phyloP scores from a whole-genome alignment of 805 yeast species.

The Teunomyces funiuensis region DNA sequence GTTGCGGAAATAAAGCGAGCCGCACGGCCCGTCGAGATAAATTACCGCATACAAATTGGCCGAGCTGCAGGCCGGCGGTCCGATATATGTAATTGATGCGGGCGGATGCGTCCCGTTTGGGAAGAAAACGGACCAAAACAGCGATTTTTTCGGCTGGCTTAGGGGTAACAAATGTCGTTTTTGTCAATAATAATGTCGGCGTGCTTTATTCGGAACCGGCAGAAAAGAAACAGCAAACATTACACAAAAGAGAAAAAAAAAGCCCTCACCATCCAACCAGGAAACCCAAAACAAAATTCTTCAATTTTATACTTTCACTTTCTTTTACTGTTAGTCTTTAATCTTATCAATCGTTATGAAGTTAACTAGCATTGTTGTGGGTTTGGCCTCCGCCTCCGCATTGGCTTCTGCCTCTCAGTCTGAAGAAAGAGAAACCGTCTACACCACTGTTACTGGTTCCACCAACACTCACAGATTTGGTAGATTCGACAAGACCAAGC shows the following conservation, averaged over 20 bases:
- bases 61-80: not conserved
- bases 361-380: constrained; percentile 41
- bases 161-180: constrained; percentile 1
- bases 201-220: not conserved
- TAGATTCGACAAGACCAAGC: constrained; percentile 51
- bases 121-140: constrained; percentile 1
- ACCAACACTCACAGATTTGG: constrained; percentile 53
- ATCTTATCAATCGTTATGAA: constrained; percentile 32
- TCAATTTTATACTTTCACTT: not conserved
- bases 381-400: constrained; percentile 38
- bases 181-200: constrained; percentile 1
- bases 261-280: constrained; percentile 4
- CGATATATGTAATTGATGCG: not conserved
- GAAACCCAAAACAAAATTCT: constrained; percentile 1
- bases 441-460: constrained; percentile 33
- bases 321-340: not conserved
- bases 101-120: not conserved
- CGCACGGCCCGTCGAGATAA: not conserved
- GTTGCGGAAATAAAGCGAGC: not conserved
- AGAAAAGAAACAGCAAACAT: constrained; percentile 1
- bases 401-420: constrained; percentile 21
- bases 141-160: not conserved
- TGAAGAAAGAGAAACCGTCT: constrained; percentile 13
- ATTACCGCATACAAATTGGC: constrained; percentile 2
- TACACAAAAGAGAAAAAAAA: constrained; percentile 3